Percentiles rank a stretch among this genome's conserved stretches.
phyloP scores from a whole-genome alignment of 768 basidiomycete genomes.

The Mrakia hoshinonis region DNA sequence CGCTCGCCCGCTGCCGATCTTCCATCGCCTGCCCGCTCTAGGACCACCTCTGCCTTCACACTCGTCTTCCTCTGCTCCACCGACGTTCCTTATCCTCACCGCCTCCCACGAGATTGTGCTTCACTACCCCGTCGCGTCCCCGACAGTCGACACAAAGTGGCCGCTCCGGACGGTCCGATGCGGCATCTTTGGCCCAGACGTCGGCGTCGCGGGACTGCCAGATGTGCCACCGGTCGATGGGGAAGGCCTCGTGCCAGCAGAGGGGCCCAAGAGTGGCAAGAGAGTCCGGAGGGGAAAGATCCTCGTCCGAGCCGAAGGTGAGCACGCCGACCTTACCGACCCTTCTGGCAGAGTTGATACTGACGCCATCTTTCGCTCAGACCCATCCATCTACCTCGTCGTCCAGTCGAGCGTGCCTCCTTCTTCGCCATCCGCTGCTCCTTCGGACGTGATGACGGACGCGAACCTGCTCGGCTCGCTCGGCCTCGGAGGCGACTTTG shows the following conservation, averaged over 20 bases:
- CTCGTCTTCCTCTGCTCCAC: neutral
- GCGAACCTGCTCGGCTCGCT: neutral
- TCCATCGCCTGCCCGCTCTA: conserved; percentile 1
- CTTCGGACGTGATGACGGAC: neutral
- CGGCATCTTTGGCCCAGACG: neutral
- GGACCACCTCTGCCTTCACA: conserved; percentile 14
- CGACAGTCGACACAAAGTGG: neutral
- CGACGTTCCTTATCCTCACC: conserved; percentile 8
- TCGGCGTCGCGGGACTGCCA: conserved; percentile 2
- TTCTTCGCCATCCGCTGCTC: no score
- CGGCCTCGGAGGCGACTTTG: neutral
- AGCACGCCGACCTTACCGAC: neutral
- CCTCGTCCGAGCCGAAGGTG: conserved; percentile 1
- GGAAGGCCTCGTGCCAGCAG: neutral
- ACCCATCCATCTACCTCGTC: conserved; percentile 8
- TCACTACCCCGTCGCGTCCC: neutral
- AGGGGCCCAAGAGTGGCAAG: neutral
- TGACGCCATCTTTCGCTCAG: neutral
- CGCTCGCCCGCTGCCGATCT: neutral
- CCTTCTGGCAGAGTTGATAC: no score
- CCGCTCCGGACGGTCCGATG: neutral
- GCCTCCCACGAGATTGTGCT: conserved; percentile 5
- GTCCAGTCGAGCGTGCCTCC: neutral
- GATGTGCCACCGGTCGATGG: neutral
- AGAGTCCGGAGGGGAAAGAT: conserved; percentile 13